Base-by-base conservation (phyloP, 2,329 filamentous ascomycete genomes). In the Fusarium pininemorale region DNA sequence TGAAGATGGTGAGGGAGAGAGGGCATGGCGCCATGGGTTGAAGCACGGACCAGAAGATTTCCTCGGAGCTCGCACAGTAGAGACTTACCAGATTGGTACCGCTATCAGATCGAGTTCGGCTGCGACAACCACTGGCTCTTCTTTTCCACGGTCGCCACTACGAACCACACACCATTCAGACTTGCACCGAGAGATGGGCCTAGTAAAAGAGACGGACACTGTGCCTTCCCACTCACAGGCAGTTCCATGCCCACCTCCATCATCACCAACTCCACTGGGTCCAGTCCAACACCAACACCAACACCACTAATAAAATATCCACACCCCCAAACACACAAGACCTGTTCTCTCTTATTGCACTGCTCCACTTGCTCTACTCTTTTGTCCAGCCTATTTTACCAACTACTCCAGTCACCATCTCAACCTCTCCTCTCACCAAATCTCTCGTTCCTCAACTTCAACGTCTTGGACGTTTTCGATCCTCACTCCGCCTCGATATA, bases 241-340 rank as follows among this genome's bases (percentile, higher is more conserved):
- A 65, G 58, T 69, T 58, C 58, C 66, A 63, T 61, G 28, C 69
- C 76, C 76, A 78, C 76, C 76, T 76, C 65, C 66, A 73, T 75
- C 76, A 78, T 75, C 76, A 74, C 67, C 72, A 67, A 77, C 51
- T 55, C 51, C 51, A 55, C 74, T 71, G 63, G 73, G 30, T 30
- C 56, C 56, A 38, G 71, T 63, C 73, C 73, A 72, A 76, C 50
- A 28, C 51, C 51, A 38, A 48, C 55, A 50, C 72, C 63, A 63
- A 63, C 54, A 77, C 69, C 73, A 76, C 74, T 74, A 73, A 73
- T 74, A 73, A 73, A 73, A 57, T 70, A 56, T 67, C 72, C 75
- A 67, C 70, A 53, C 75, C 73, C 74, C 70, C 64, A 70, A 77
- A 78, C 75, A 76, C 69, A 76, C 69, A 77, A 73, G 72, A 78